phyloP scores from a whole-genome alignment of 441 rosid genomes.

The Breynia disticha region DNA sequence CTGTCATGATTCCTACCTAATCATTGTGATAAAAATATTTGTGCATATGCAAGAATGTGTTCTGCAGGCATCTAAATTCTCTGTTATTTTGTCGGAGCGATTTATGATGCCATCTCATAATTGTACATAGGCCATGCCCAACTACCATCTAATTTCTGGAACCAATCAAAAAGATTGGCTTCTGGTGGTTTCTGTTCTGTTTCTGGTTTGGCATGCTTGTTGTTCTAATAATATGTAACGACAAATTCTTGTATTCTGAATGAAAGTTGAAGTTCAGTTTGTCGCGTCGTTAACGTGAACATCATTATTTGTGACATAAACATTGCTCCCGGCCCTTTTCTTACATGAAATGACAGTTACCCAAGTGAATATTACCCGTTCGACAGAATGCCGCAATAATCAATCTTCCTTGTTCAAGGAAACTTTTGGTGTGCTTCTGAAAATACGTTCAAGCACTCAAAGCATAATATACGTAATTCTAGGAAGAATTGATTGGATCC shows the following conservation, averaged over 20 bases:
- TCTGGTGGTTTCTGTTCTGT: neutral
- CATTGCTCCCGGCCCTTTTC: too few species aligned
- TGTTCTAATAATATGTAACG: neutral
- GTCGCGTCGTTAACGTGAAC: too few species aligned
- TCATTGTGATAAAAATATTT: neutral
- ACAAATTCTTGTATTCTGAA: neutral
- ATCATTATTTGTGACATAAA: too few species aligned
- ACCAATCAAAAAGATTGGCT: neutral
- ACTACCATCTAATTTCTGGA: neutral
- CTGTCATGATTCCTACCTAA: neutral
- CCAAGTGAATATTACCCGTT: too few species aligned
- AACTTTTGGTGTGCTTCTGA: too few species aligned
- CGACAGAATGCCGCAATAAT: too few species aligned
- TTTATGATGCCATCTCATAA: conserved; percentile 4
- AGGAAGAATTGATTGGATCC: neutral
- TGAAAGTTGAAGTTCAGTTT: too few species aligned
- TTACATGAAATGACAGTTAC: too few species aligned
- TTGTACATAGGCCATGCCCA: neutral
- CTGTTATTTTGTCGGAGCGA: neutral
- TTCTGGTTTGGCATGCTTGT: neutral
- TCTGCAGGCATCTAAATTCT: conserved; percentile 5
- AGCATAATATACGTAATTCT: neutral
- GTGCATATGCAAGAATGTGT: neutral
- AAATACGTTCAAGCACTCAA: neutral
- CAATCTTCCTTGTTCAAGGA: too few species aligned